Base-by-base conservation (phyloP, 768 basidiomycete genomes). In the Rhodotorula babjevae region DNA sequence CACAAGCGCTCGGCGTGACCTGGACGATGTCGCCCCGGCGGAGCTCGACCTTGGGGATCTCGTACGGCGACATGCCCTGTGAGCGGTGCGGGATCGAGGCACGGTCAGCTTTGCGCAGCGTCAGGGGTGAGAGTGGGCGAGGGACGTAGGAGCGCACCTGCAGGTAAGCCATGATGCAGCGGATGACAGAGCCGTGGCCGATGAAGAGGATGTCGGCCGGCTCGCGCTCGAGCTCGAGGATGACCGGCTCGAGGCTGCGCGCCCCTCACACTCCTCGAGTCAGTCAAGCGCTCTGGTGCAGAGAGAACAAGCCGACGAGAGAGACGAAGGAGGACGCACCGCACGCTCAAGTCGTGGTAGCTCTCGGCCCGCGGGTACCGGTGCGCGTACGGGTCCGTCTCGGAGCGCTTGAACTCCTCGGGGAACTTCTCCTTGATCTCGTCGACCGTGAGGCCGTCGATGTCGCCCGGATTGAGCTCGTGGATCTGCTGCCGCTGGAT, bases 41-140 rank as follows among this genome's bases (percentile, higher is more conserved):
- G 77, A 99, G 89, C 81, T 98, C 95, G 65, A 98, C 95, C 2
- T 93, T 94, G 0, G 96, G 96, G 58, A 99, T 96, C 80, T 99
- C 96, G 40, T 90, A 89, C 0, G 95, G 92, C 11, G 93, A 92
- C 7, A 98, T 84, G 12, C 96, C 96, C 75, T 80, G 62, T 11
- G 5, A 1, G 23, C 10, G 31, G 10, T 29, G 33, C 49, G 27
- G 76, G 71, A 56, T 33, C 75, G 53, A 73, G 72, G 49, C 76
- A 74, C 12, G 78, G 77, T 5, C 68, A 75, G 8, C 68, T 12
- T 53, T 27, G 52, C 27, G 5, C 25, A 25, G 27, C n/a, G n/a
- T n/a, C n/a, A n/a, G n/a, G 11, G 9, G 36, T 5, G 36, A 36
- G 36, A 36, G 36, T 5, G 9, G 36, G 36, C 36, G 36, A 36